These are phyloP conservation scores for Bidens hawaiensis DNA, from an alignment of 140 eudicot genomes.

Conservation along the genomic window DNA sequence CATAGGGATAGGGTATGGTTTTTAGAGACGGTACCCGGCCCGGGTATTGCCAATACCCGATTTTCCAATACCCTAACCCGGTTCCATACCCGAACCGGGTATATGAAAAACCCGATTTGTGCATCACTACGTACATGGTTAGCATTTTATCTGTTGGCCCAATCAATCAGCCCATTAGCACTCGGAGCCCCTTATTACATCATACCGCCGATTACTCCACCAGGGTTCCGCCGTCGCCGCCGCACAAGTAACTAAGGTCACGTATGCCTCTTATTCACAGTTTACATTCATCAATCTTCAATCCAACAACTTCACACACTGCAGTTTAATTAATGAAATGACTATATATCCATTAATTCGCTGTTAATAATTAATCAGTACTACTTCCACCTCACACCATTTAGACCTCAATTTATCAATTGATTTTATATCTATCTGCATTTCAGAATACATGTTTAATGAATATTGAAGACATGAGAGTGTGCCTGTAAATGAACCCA, in stretches of 20 bases:
- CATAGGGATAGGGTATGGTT: too few relatives aligned
- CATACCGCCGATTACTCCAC: neutral
- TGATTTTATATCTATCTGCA: neutral
- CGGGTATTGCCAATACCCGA: too few relatives aligned
- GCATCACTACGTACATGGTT: too few relatives aligned
- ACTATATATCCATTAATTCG: neutral
- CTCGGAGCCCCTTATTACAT: neutral
- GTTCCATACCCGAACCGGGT: too few relatives aligned
- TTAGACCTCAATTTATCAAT: neutral
- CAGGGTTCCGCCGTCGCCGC: neutral
- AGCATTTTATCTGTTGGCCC: neutral
- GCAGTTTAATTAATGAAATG: neutral
- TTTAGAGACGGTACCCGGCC: too few relatives aligned
- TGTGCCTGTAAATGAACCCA: too few relatives aligned
- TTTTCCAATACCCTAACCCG: too few relatives aligned
- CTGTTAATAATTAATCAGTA: neutral
- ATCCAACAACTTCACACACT: neutral
- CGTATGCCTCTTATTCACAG: neutral
- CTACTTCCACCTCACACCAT: neutral
- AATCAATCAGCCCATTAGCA: neutral
- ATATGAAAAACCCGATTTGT: too few relatives aligned
- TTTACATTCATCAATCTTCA: neutral
- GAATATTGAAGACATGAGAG: too few relatives aligned
- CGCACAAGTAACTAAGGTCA: constrained; percentile 3
- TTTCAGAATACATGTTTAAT: too few relatives aligned